Evolutionary conservation across 2,329 filamentous ascomycete species (phyloP), one percentile per base, ranked within the genome.

Genomic region (Neonectria faginata): DNA sequence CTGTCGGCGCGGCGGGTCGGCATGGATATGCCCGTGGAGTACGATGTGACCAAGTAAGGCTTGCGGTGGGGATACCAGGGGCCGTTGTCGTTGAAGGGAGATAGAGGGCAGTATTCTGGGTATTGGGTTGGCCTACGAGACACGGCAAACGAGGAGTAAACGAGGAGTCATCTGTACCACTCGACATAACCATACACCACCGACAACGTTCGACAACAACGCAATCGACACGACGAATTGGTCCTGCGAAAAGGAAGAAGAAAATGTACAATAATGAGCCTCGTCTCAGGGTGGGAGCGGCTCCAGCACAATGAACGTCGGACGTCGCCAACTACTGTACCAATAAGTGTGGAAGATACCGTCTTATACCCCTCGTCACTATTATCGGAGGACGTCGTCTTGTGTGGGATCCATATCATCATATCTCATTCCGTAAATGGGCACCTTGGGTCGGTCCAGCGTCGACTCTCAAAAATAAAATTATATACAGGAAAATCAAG

Each of bases 1-100:
- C 82, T 97, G 82, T 92, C 92, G 58, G 96, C 96, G 9, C 84
- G 93, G 79, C 88, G 92, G 76, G 94, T 98, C 44, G 96, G 95
- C 18, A 93, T 97, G 91, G 87, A 97, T 79, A 77, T 98, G 79
- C 95, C 95, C 0, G 78, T 87, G 33, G 89, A 92, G 79, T 89
- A 75, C 53, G 62, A 63, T 22, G 63, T 44, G 41, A 51, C 56
- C 42, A 58, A 58, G 39, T 62, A 51, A 31, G 25, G 14, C 14
- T 5, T 50, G 47, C 8, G 16, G 11, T 29, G 3, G 8, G 20
- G 18, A 31, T 4, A 27, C 16, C 9, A 4, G 20, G n/a, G 4
- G 25, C 9, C 5, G 16, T 6, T 2, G 22, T 8, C 44, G 11
- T 45, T 2, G 27, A 6, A 12, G 9, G n/a, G 48, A 2, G 3